These are phyloP conservation scores for Epichloe gansuensis DNA, from an alignment of 2,329 filamentous ascomycete genomes.

Conservation along the genomic window DNA sequence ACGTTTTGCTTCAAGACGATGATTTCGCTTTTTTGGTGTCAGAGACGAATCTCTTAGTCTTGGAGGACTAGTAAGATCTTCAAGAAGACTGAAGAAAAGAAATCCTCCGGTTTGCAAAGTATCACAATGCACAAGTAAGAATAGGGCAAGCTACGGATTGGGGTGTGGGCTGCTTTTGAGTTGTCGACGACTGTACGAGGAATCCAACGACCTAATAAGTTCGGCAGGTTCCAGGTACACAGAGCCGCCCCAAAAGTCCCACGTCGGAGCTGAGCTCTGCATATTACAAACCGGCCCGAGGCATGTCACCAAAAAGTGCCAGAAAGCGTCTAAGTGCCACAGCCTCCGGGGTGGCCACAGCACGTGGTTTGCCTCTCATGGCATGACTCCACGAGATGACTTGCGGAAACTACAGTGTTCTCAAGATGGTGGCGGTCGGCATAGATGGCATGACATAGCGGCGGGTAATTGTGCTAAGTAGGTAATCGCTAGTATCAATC, in stretches of 20 bases:
- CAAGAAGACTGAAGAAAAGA: not conserved
- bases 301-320: slow-evolving; percentile 2
- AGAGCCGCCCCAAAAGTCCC: slow-evolving; percentile 8
- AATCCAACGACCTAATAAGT: slow-evolving; percentile 3
- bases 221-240: slow-evolving; percentile 6
- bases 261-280: slow-evolving; percentile 11
- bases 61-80: not conserved
- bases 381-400: slow-evolving; percentile 6
- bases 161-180: slow-evolving; percentile 15
- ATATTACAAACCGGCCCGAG: slow-evolving; percentile 4
- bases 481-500: slow-evolving; percentile 6
- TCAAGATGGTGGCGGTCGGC: slow-evolving; percentile 10
- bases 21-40: not conserved
- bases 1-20: not conserved
- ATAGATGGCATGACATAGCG: slow-evolving; percentile 10
- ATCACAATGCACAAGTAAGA: not conserved
- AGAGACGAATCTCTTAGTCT: too few species aligned
- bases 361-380: slow-evolving; percentile 8
- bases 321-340: slow-evolving; percentile 6
- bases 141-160: not conserved
- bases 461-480: slow-evolving; percentile 6
- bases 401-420: slow-evolving; percentile 7
- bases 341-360: slow-evolving; percentile 4
- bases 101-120: not conserved
- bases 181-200: slow-evolving; percentile 3